phyloP scores from a whole-genome alignment of 345 rosid species.

The Arabidopsis suecica region DNA sequence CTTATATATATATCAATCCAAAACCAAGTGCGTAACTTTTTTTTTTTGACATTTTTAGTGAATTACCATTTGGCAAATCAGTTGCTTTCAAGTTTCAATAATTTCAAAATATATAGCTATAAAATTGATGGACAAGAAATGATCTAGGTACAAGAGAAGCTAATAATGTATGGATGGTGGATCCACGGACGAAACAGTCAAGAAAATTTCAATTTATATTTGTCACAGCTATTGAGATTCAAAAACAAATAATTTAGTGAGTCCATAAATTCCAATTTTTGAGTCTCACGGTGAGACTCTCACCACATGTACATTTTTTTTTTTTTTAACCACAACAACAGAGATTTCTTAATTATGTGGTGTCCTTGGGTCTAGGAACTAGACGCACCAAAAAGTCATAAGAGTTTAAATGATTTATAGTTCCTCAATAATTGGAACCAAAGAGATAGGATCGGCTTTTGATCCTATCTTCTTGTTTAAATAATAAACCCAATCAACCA shows the following conservation, averaged over 20 bases:
- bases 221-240: constrained; percentile 1
- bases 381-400: constrained; percentile 30
- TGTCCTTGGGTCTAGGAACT: constrained; percentile 41
- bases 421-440: constrained; percentile 50
- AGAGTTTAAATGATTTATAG: constrained; percentile 27
- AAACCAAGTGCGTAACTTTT: background rate
- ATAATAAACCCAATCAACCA: constrained; percentile 32
- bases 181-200: constrained; percentile 17
- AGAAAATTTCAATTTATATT: background rate
- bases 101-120: background rate
- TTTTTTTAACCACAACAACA: no score
- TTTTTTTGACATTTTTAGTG: background rate
- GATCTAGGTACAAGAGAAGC: background rate
- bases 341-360: background rate
- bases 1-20: background rate
- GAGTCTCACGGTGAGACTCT: constrained; percentile 21
- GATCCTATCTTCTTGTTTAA: constrained; percentile 43
- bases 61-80: background rate
- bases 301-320: constrained; percentile 5
- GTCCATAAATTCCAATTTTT: constrained; percentile 3
- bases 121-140: background rate
- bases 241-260: constrained; percentile 6
- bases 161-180: background rate
- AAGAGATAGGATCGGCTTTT: constrained; percentile 46
- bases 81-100: background rate